These are phyloP conservation scores for Rubia occidens DNA, from an alignment of 305 asterid genomes.

Conservation along the genomic window DNA sequence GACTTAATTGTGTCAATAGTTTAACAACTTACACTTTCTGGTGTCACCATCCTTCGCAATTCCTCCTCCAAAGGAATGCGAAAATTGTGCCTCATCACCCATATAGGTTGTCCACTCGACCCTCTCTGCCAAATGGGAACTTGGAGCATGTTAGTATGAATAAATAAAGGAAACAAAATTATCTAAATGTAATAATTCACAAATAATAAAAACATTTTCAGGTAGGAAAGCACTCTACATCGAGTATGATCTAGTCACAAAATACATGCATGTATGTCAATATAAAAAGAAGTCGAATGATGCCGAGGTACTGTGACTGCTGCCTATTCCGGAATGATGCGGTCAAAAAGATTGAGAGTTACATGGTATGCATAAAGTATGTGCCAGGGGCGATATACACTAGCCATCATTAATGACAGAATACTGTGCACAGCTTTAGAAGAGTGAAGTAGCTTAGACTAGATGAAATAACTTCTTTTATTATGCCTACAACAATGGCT, in stretches of 20 bases:
- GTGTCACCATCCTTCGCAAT: constrained; percentile 93
- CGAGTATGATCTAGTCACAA: background rate
- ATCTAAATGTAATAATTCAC: background rate
- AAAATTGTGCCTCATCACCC: constrained; percentile 85
- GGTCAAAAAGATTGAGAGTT: background rate
- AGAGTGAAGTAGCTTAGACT: background rate
- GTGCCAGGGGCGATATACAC: background rate
- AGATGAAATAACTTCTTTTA: background rate
- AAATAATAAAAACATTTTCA: background rate
- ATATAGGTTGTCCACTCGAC: constrained; percentile 56
- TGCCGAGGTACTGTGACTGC: background rate
- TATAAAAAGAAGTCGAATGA: background rate
- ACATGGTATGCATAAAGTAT: background rate
- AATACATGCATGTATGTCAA: background rate
- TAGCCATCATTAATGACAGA: background rate
- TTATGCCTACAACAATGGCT: background rate
- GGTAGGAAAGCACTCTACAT: background rate
- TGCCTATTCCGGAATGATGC: background rate
- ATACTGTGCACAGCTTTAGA: background rate
- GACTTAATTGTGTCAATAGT: background rate
- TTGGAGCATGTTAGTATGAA: background rate
- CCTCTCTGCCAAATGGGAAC: constrained; percentile 43
- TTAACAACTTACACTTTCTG: constrained; percentile 64
- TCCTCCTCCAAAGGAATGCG: constrained; percentile 97
- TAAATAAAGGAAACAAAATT: background rate